Evolutionary conservation across 2,329 filamentous ascomycete species (phyloP), one percentile per base, ranked within the genome.

Genomic region (Plenodomus biglobosus): DNA sequence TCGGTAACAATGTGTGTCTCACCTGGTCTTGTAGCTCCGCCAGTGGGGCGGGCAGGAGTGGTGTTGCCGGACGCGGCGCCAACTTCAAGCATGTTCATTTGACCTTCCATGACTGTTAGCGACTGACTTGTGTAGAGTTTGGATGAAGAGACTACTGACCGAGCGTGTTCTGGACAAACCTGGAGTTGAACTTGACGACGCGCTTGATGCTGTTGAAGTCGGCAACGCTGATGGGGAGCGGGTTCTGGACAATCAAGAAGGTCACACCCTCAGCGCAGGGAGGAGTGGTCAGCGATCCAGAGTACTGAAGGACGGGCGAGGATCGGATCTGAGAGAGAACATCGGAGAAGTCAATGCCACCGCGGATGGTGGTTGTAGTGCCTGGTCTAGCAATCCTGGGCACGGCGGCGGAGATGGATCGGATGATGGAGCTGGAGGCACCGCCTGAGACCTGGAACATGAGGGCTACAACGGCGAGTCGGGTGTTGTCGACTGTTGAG

Each of bases 211-310:
- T 71, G 56, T 78, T 75, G 64, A 71, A 85, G 15, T 77, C 80
- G 3, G 66, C 66, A 15, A 80, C 73, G 55, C 75, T 70, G 52
- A 85, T 68, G 30, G 68, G 64, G 3, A 84, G 62, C 32, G 77
- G 75, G 46, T 78, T 57, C 50, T 74, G 70, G 54, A 77, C 77
- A 36, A 84, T 68, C 40, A 81, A 69, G 75, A 81, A 85, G 8
- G 67, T 72, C 18, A 85, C 71, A 20, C 77, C 78, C 66, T 85
- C 81, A 15, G 74, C 74, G 70, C 83, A 85, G 3, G 83, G 83
- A 17, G 84, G 83, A 0, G 82, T 85, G 35, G 83, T 86, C 39
- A 86, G 73, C 16, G 80, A 84, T 17, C 83, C 83, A 11, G 68
- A 65, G 72, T 85, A 86, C 48, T 75, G 74, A 58, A 75, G 77